Percentiles rank a stretch among this genome's conserved stretches.
Conservation (phyloP, 225 moss, liverwort and hornwort genomes). For the Bryoerythrophyllum caledonicum region DNA sequence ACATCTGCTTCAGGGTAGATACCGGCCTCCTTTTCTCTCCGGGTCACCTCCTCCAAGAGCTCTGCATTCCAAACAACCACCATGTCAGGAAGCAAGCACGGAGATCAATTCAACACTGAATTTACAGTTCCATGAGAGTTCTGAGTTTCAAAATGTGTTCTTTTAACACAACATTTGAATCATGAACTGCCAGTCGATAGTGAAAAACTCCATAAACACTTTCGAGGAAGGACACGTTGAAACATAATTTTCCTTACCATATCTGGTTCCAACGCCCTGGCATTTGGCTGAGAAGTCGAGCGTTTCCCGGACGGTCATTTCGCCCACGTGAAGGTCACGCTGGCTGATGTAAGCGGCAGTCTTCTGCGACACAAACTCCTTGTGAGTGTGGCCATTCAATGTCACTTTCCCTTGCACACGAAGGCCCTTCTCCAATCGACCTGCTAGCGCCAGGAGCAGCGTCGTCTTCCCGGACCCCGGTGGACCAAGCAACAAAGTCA, state of each 20-base stretch:
- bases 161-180: no score
- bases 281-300: conserved; percentile 56
- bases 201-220: neutral
- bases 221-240: neutral
- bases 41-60: conserved; percentile 50
- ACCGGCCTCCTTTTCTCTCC: conserved; percentile 61
- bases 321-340: conserved; percentile 55
- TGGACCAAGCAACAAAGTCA: conserved; percentile 65
- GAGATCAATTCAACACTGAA: no score
- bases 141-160: no score
- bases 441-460: conserved; percentile 58
- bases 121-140: no score
- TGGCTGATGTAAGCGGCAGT: conserved; percentile 63
- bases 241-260: conserved; percentile 31
- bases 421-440: conserved; percentile 38
- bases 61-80: conserved; percentile 22
- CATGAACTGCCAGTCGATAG: no score
- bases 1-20: conserved; percentile 59
- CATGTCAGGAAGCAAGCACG: neutral
- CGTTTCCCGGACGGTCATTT: conserved; percentile 65
- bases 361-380: conserved; percentile 51
- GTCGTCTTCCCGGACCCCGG: conserved; percentile 69
- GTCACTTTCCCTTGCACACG: conserved; percentile 53
- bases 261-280: conserved; percentile 54
- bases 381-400: conserved; percentile 47